Conservation (phyloP, 345 rosid species). For the Cardamine chenopodiifolia region DNA sequence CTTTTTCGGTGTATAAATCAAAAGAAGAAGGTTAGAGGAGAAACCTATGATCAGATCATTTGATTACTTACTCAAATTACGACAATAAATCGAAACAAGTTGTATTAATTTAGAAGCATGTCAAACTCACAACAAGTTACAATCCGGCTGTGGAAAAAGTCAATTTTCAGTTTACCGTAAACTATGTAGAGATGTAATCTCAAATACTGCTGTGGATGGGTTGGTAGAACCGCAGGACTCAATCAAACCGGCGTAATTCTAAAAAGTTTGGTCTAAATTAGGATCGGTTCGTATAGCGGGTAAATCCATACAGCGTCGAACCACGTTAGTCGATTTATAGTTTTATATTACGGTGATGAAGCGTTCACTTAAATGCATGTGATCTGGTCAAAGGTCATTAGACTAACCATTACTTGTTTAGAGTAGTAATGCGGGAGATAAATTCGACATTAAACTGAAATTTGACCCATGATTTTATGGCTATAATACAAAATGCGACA, state of each 20-base stretch:
- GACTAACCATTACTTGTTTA: background rate
- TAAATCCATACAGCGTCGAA: background rate
- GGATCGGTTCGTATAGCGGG: background rate
- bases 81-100: background rate
- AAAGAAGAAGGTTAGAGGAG: background rate
- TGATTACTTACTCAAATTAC: background rate
- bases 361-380: background rate
- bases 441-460: background rate
- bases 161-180: background rate
- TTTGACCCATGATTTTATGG: conserved; percentile 15
- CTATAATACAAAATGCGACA: conserved; percentile 9
- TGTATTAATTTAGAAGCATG: background rate
- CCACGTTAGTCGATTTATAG: background rate
- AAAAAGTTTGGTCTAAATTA: background rate
- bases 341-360: background rate
- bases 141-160: background rate
- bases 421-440: background rate
- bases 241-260: background rate
- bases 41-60: background rate
- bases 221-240: background rate
- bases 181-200: background rate
- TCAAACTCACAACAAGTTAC: background rate
- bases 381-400: conserved; percentile 4
- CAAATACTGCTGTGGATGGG: background rate
- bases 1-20: background rate